Evolutionary conservation across 2,329 filamentous ascomycete genomes (phyloP), one percentile per base, ranked within the genome.

Genomic region (Amesomyces nigricolor): DNA sequence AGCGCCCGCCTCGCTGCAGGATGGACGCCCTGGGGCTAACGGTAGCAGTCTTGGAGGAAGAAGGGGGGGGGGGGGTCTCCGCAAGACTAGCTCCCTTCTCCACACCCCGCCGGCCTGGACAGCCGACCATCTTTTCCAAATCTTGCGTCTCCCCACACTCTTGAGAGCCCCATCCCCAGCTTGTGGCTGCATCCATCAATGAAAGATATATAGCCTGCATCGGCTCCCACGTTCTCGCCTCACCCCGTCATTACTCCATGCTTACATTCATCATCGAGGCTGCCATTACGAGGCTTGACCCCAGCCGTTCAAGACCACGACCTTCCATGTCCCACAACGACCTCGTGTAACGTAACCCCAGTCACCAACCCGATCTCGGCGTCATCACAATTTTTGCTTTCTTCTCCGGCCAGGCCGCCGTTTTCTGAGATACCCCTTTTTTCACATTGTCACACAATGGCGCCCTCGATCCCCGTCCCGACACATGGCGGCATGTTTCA

Each of bases 401-500:
- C 43, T 50, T 45, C 19, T 46, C 37, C 45, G 52, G 49, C 35
- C 52, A 29, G 48, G 54, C 42, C 47, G 47, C 56, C 49, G 58
- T 39, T 44, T 35, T 35, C 9, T 46, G 50, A 55, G 54, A 62
- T 60, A 57, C 47, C 56, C 69, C 9, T 51, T 37, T 47, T 50
- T 29, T 58, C 53, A 56, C 29, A 53, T 52, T 53, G 58, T 60
- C 51, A 54, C 57, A 56, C 43, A 59, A 73, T 75, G 73, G 72
- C 74, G 26, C 77, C 76, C 42, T 71, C 75, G 52, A 74, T 75
- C 61, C 69, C 75, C 14, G 70, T 76, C 64, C 71, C 76, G 57
- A 72, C 74, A 26, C 74, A 77, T 65, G 76, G 74, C 64, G 75
- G 75, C 62, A 78, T 78, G 75, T 78, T 78, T 63, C 75, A 78